Evolutionary conservation across 495 filamentous ascomycete genomes (phyloP).

Genomic region (Pyrenopolyporus hunteri): DNA sequence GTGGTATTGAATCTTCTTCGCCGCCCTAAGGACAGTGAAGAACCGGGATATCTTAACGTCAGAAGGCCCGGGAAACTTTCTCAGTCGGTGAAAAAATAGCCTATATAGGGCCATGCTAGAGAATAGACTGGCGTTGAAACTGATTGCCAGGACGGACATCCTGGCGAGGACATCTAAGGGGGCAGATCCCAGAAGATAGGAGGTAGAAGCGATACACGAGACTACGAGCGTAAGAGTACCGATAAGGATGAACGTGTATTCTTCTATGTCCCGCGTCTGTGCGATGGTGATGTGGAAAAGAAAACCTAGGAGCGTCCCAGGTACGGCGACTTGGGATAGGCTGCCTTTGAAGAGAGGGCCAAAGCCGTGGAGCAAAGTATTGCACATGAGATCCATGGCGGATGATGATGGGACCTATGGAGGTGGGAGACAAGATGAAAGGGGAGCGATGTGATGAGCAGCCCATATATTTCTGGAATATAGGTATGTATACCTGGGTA

Average conservation of each 20-base stretch:
- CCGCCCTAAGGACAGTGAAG: conserved; percentile 33
- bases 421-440: not conserved
- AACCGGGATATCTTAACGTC: conserved; percentile 47
- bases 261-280: conserved; percentile 1
- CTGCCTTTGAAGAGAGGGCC: not conserved
- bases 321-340: not conserved
- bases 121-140: conserved; percentile 37
- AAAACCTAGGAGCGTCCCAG: not conserved
- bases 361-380: not conserved
- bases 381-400: conserved; percentile 5
- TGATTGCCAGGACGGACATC: not conserved
- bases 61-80: conserved; percentile 53
- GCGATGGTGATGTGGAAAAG: conserved; percentile 16
- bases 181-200: not conserved
- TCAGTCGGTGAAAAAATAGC: conserved; percentile 53
- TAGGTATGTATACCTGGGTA: too few species aligned
- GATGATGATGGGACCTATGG: not conserved
- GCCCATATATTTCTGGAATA: too few species aligned
- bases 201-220: not conserved
- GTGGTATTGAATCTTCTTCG: conserved; percentile 38
- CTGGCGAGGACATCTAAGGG: not conserved
- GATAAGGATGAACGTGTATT: conserved; percentile 9
- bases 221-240: not conserved
- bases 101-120: conserved; percentile 56
- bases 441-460: not conserved